These are phyloP conservation scores for Taiozyma sp. DNA, from an alignment of 1,139 yeast genomes.

Conservation along the genomic window DNA sequence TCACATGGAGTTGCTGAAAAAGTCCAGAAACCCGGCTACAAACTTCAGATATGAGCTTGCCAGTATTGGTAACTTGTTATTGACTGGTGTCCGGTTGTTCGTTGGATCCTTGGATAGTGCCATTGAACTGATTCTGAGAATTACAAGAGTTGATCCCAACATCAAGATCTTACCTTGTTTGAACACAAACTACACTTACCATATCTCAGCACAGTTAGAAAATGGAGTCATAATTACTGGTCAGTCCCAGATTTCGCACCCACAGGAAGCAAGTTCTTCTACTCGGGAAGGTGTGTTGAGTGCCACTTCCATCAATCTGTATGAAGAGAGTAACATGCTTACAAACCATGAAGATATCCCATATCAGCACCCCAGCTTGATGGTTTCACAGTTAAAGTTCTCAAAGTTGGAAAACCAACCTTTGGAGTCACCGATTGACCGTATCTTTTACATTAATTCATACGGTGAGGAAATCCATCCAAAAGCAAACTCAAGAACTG, in stretches of 20 bases:
- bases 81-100: conserved; percentile 78
- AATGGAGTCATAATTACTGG: conserved; percentile 81
- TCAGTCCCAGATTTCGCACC: conserved; percentile 95
- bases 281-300: conserved; percentile 2
- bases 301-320: conserved; percentile 11
- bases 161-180: conserved; percentile 73
- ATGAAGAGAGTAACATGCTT: conserved; percentile 4
- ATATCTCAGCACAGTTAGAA: conserved; percentile 70
- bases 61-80: conserved; percentile 77
- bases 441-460: conserved; percentile 80
- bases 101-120: conserved; percentile 85
- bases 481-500: conserved; percentile 61
- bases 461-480: conserved; percentile 89
- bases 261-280: conserved; percentile 28
- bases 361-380: conserved; percentile 76
- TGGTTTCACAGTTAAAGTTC: conserved; percentile 70
- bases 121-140: conserved; percentile 65
- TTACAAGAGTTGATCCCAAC: conserved; percentile 56
- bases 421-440: conserved; percentile 66
- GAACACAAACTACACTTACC: conserved; percentile 81
- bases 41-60: conserved; percentile 74
- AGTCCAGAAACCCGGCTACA: conserved; percentile 52
- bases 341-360: conserved; percentile 39
- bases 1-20: conserved; percentile 70
- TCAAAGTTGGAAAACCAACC: conserved; percentile 55